Evolutionary conservation across 1,284 basidiomycete genomes (phyloP).

Genomic region (Moesziomyces aphidis): DNA sequence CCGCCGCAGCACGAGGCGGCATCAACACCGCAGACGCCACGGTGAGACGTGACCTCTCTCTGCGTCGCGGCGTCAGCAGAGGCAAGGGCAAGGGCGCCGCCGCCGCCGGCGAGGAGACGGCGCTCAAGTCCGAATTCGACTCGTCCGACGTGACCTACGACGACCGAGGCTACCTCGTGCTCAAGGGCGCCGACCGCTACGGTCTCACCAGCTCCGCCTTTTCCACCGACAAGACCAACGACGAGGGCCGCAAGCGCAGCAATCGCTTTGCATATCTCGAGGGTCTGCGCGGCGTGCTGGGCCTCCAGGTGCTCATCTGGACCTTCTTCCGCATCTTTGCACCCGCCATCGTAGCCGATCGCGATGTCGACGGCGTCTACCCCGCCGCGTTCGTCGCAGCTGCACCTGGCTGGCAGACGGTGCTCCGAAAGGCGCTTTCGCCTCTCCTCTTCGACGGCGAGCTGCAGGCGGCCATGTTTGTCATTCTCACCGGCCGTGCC

Average conservation of each 20-base stretch:
- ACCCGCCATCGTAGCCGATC: conserved; percentile 50
- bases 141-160: conserved; percentile 13
- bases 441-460: conserved; percentile 56
- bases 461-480: conserved; percentile 49
- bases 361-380: conserved; percentile 43
- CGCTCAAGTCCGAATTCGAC: conserved; percentile 20
- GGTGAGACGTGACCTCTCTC: conserved; percentile 17
- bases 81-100: neutral
- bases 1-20: neutral
- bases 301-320: conserved; percentile 52
- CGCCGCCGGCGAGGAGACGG: neutral
- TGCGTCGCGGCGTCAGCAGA: conserved; percentile 6
- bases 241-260: conserved; percentile 29
- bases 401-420: conserved; percentile 41
- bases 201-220: conserved; percentile 32
- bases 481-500: conserved; percentile 50
- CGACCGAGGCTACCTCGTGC: conserved; percentile 33
- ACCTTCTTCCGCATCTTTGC: conserved; percentile 59
- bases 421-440: conserved; percentile 46
- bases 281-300: conserved; percentile 49
- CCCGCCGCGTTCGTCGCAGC: conserved; percentile 32
- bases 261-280: conserved; percentile 37
- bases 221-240: conserved; percentile 23
- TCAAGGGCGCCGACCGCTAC: conserved; percentile 24
- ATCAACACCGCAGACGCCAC: neutral